These are phyloP conservation scores for Paecilomyces sp. DNA, from an alignment of 2,329 filamentous ascomycete species.

Conservation along the genomic window DNA sequence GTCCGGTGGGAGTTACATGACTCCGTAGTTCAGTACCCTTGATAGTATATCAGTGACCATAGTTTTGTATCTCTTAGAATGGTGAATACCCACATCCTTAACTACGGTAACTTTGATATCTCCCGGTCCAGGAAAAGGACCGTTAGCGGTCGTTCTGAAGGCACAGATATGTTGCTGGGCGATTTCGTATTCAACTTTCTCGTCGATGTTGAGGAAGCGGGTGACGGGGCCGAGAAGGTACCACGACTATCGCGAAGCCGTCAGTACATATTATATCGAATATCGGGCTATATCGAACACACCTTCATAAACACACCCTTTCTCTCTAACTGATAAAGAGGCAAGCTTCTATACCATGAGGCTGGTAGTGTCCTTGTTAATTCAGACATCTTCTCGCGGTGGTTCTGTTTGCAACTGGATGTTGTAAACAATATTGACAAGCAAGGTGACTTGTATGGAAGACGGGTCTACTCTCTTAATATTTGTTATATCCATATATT, in stretches of 20 bases:
- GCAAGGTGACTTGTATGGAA: slow-evolving; percentile 5
- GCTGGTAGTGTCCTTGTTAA: slow-evolving; percentile 41
- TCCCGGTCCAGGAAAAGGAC: slow-evolving; percentile 17
- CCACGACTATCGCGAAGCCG: slow-evolving; percentile 36
- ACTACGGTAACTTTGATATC: slow-evolving; percentile 34
- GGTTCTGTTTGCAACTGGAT: neutral
- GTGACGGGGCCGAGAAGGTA: slow-evolving; percentile 49
- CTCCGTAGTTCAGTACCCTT: slow-evolving; percentile 26
- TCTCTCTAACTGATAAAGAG: slow-evolving; percentile 45
- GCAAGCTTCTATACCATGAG: slow-evolving; percentile 45
- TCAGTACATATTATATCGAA: slow-evolving; percentile 1
- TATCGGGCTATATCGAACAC: slow-evolving; percentile 1
- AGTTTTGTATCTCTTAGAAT: slow-evolving; percentile 1
- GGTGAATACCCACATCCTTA: slow-evolving; percentile 20
- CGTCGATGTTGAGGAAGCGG: slow-evolving; percentile 35
- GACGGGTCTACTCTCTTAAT: neutral
- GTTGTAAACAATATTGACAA: neutral
- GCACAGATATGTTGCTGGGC: slow-evolving; percentile 39
- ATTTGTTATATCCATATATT: neutral
- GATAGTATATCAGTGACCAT: neutral
- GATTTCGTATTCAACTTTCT: slow-evolving; percentile 44
- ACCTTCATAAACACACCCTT: slow-evolving; percentile 45
- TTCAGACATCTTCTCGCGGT: slow-evolving; percentile 20
- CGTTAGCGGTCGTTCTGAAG: slow-evolving; percentile 25
- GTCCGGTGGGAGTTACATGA: slow-evolving; percentile 44